These are phyloP conservation scores for Euphorbia pulcherrima DNA, from an alignment of 345 rosid species.

Conservation along the genomic window DNA sequence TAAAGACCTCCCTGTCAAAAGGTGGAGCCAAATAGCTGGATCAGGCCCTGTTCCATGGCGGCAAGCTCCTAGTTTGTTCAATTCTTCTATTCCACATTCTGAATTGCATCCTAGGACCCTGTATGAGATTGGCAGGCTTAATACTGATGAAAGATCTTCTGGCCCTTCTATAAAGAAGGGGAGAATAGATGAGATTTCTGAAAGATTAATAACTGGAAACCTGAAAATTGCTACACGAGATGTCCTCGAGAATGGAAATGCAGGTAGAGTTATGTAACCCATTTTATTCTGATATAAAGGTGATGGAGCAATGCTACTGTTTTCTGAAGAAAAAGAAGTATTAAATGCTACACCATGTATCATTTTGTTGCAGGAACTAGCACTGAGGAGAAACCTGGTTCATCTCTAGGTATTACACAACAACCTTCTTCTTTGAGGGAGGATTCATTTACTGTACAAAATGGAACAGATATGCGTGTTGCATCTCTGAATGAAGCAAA, in stretches of 20 bases:
- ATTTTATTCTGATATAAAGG: constrained; percentile 1
- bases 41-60: constrained; percentile 74
- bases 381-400: constrained; percentile 41
- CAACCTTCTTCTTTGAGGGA: constrained; percentile 43
- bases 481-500: constrained; percentile 47
- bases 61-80: constrained; percentile 63
- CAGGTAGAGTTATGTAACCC: constrained; percentile 41
- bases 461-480: constrained; percentile 39
- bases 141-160: constrained; percentile 36
- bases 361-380: constrained; percentile 45
- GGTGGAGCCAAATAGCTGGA: constrained; percentile 64
- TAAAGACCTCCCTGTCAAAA: constrained; percentile 49
- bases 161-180: constrained; percentile 47
- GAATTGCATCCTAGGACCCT: constrained; percentile 45
- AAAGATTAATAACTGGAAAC: constrained; percentile 53
- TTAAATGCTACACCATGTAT: constrained; percentile 13
- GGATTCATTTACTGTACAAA: constrained; percentile 48
- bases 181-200: constrained; percentile 55
- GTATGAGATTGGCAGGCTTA: constrained; percentile 51
- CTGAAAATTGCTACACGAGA: constrained; percentile 41
- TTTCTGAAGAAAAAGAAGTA: constrained; percentile 7
- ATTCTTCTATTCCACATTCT: constrained; percentile 53
- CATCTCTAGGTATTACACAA: constrained; percentile 43
- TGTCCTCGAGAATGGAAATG: constrained; percentile 49
- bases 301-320: not conserved